Conservation (phyloP, 2,329 filamentous ascomycete genomes). For the Allantophomopsis cytisporea region DNA sequence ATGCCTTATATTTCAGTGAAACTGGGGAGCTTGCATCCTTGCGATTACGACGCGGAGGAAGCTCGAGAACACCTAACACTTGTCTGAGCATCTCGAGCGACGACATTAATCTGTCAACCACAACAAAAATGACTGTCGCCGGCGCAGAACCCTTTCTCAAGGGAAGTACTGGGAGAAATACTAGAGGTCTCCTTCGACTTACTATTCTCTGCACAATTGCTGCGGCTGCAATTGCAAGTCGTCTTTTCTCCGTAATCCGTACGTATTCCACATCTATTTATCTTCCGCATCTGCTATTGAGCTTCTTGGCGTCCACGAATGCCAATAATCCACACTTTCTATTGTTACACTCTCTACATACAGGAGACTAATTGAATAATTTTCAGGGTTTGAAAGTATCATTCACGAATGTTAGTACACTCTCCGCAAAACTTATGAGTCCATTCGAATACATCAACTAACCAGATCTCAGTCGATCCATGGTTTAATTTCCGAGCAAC, state of each 20-base stretch:
- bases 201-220: slow-evolving; percentile 88
- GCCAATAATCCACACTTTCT: no score
- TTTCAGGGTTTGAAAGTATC: slow-evolving; percentile 90
- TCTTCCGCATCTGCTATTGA: not conserved
- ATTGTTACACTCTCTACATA: not conserved
- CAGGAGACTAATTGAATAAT: slow-evolving; percentile 8
- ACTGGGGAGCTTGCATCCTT: not conserved
- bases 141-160: slow-evolving; percentile 41
- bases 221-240: slow-evolving; percentile 79
- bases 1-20: no score
- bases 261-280: slow-evolving; percentile 25
- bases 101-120: slow-evolving; percentile 10
- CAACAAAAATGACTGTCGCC: slow-evolving; percentile 23
- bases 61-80: not conserved
- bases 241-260: slow-evolving; percentile 97
- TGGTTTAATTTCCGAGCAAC: slow-evolving; percentile 99
- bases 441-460: slow-evolving; percentile 15
- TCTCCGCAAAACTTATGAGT: slow-evolving; percentile 12
- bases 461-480: slow-evolving; percentile 63
- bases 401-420: slow-evolving; percentile 89
- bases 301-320: no score
- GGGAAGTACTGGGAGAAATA: slow-evolving; percentile 68
- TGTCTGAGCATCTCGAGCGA: slow-evolving; percentile 1
- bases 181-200: slow-evolving; percentile 73
- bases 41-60: not conserved